Percentiles rank a stretch among this genome's conserved stretches.
Evolutionary conservation across 768 basidiomycete species (phyloP).

Genomic region (Leccinum pellstonianum): DNA sequence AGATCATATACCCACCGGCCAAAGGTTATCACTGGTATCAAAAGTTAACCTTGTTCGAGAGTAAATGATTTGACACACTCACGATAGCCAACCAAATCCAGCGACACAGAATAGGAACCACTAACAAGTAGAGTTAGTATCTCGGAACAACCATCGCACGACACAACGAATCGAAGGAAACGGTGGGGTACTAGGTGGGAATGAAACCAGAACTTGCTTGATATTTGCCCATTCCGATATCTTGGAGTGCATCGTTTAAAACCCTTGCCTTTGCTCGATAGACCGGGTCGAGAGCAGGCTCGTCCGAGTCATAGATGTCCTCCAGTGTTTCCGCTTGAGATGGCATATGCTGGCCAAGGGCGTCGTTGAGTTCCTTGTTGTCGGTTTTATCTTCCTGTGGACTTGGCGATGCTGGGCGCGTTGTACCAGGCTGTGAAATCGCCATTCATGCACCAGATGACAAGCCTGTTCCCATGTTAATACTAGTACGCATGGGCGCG

Average conservation of each 20-base stretch:
- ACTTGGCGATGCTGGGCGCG: constrained; percentile 17
- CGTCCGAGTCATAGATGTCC: constrained; percentile 25
- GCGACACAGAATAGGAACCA: constrained; percentile 64
- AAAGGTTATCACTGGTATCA: constrained; percentile 59
- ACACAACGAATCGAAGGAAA: background rate
- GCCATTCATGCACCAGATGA: no score
- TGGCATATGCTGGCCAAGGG: background rate
- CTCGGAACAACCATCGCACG: background rate
- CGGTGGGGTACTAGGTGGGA: background rate
- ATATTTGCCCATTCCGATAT: constrained; percentile 72
- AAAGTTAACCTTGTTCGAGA: background rate
- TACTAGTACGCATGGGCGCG: no score
- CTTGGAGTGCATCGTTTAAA: constrained; percentile 59
- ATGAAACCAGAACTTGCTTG: constrained; percentile 39
- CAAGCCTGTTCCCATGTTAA: background rate
- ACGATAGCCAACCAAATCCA: constrained; percentile 79
- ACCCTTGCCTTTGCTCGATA: constrained; percentile 58
- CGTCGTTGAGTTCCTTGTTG: constrained; percentile 3
- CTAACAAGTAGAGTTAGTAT: constrained; percentile 31
- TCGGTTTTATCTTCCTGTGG: constrained; percentile 3
- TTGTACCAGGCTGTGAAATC: background rate
- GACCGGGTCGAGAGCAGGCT: constrained; percentile 46
- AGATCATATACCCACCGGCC: constrained; percentile 52
- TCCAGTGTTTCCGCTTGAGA: constrained; percentile 12
- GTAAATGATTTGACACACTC: constrained; percentile 27